Conservation (phyloP, 176 grass and related monocot genomes). For the Eleusine indica region DNA sequence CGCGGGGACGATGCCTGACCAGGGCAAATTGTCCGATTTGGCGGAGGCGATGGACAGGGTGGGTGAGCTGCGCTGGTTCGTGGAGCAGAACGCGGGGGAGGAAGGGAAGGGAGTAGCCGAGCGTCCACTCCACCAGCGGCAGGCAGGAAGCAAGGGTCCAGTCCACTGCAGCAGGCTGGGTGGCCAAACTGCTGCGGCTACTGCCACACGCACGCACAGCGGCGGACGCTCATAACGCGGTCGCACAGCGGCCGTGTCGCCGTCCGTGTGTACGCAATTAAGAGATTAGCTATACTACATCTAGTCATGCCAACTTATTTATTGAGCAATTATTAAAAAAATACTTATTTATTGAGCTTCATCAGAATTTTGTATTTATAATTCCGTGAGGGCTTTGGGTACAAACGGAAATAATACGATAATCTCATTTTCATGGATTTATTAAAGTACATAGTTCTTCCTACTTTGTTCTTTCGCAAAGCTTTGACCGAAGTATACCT, state of each 20-base stretch:
- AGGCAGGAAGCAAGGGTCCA: background rate
- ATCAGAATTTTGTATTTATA: background rate
- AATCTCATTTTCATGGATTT: background rate
- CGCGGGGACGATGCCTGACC: background rate
- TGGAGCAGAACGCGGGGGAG: conserved; percentile 28
- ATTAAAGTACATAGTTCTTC: background rate
- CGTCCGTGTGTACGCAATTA: conserved; percentile 34
- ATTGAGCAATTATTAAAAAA: background rate
- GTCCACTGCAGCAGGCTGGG: conserved; percentile 21
- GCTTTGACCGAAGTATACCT: conserved; percentile 1
- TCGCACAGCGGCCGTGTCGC: conserved; percentile 23
- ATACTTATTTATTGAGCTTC: conserved; percentile 31
- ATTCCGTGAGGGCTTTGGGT: background rate
- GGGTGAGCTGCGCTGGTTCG: background rate
- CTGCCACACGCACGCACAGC: conserved; percentile 1
- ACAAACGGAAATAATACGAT: background rate
- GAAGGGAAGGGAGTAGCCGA: conserved; percentile 18
- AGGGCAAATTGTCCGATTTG: conserved; percentile 31
- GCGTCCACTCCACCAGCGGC: conserved; percentile 37
- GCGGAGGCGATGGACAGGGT: background rate
- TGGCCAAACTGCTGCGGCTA: conserved; percentile 28
- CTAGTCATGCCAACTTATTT: conserved; percentile 31
- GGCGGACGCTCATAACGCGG: conserved; percentile 32
- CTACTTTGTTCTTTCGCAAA: background rate
- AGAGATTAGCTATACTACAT: background rate